phyloP scores from a whole-genome alignment of 163 green algal genomes.

The Volvox carteri region DNA sequence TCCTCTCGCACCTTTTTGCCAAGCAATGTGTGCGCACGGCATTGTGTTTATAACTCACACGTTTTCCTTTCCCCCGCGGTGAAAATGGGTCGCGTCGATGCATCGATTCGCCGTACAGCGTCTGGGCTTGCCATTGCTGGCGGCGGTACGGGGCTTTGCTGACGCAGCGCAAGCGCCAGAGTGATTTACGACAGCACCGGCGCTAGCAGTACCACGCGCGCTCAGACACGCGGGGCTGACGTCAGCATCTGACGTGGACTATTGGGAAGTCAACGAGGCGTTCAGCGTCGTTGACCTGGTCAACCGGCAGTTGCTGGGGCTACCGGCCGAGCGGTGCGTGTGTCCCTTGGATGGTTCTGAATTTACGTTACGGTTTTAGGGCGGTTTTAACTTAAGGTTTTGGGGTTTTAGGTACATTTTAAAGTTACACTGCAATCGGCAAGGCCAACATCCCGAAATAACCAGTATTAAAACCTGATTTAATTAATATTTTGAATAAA shows the following conservation, averaged over 20 bases:
- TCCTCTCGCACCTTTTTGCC: not conserved
- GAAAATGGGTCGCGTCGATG: not conserved
- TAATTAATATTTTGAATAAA: no score
- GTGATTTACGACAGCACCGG: conserved; percentile 89
- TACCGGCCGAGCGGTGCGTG: conserved; percentile 64
- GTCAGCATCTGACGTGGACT: not conserved
- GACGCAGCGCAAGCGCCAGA: conserved; percentile 86
- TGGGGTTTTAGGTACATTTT: no score
- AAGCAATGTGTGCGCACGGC: not conserved
- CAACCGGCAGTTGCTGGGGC: conserved; percentile 85
- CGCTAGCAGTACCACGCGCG: conserved; percentile 72
- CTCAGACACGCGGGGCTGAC: conserved; percentile 66
- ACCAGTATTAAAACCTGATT: no score
- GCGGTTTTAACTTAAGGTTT: no score
- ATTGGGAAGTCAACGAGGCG: conserved; percentile 91
- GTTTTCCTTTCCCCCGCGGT: not conserved
- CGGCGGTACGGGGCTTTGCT: conserved; percentile 76
- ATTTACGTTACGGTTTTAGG: no score
- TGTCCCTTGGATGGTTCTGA: no score
- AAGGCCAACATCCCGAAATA: no score
- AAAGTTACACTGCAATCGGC: no score
- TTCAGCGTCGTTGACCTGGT: conserved; percentile 93
- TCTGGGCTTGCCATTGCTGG: conserved; percentile 75
- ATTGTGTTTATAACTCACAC: not conserved
- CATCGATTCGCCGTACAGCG: not conserved